Percentiles rank a stretch among this genome's conserved stretches.
phyloP scores from a whole-genome alignment of 768 basidiomycete genomes.

The Kwoniella bestiolae region DNA sequence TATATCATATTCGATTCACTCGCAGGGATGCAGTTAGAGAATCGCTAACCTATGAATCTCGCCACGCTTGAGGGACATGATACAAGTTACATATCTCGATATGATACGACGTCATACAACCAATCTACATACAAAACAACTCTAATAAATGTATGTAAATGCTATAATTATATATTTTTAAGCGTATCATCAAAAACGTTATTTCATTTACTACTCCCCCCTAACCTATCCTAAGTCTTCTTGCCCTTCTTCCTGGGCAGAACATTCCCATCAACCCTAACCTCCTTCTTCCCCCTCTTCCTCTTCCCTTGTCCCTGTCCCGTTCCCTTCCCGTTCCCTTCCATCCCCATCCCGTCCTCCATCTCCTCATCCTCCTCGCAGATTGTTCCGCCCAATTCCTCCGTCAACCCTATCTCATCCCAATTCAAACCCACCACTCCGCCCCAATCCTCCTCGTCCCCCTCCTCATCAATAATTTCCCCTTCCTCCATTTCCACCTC shows the following conservation, averaged over 20 bases:
- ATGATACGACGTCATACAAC: too few species aligned
- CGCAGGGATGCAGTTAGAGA: too few species aligned
- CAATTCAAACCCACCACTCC: background rate
- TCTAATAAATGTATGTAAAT: too few species aligned
- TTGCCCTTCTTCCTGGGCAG: background rate
- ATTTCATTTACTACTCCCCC: too few species aligned
- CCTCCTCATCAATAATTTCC: background rate
- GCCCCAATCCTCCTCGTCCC: background rate
- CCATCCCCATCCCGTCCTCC: background rate
- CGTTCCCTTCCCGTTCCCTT: background rate
- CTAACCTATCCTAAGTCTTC: too few species aligned
- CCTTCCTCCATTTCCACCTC: background rate
- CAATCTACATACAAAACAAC: too few species aligned
- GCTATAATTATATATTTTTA: too few species aligned
- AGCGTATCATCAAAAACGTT: too few species aligned
- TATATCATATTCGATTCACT: too few species aligned
- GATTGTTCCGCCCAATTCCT: background rate
- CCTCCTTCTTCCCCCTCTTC: background rate
- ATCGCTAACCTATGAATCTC: too few species aligned
- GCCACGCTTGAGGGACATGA: too few species aligned
- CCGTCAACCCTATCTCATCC: background rate
- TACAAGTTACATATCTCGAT: too few species aligned
- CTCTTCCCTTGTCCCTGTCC: background rate
- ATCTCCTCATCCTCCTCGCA: background rate
- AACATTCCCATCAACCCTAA: background rate